Base-by-base conservation (phyloP, 495 filamentous ascomycete genomes). In the Mycothermus thermophilus region DNA sequence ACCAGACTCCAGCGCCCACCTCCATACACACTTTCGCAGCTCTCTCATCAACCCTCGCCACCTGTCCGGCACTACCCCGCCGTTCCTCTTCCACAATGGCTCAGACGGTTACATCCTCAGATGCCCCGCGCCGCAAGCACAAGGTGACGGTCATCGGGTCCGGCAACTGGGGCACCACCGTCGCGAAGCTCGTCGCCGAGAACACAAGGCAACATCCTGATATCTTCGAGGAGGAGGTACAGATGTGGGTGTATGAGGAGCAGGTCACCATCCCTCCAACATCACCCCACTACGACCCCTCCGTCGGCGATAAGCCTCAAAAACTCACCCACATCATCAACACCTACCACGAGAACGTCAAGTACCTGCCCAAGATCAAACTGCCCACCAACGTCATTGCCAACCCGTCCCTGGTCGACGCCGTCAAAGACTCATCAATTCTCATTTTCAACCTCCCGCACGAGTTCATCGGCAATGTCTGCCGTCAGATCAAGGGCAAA, bases 221-320 rank as follows among this genome's bases (percentile, higher is more conserved):
- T 19, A 43, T 93, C 29, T 99, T 96, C 53, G 78, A 95, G 42
- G 60, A 75, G 46, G 72, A 85, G 35, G 86, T 99, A 25, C 82
- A 88, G 59, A 96, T 99, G 88, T 96, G 83, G 83, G 88, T 93
- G 50, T 90, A 74, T 42, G 83, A 94, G 61, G 86, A 94, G 60
- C 75, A 86, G 30, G 75, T 87, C 26, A 72, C 73, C 32, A 62
- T 92, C 34, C 59, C 80, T n/a, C 64, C 75, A 48, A 59, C 59
- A 29, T 79, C 74, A 8, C 63, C 61, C 26, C 62, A 79, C 60
- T 75, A 77, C 57, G 57, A 77, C 35, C 43, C 47, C 9, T 27
- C 43, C 9, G 47, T 51, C 9, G 56, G 51, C 40, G 67, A 72
- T 37, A 63, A 73, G 30, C 72, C 77, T 2, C 81, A 84, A 52